These are phyloP conservation scores for Cyberlindnera bimundalis DNA, from an alignment of 805 yeast genomes.

Conservation along the genomic window DNA sequence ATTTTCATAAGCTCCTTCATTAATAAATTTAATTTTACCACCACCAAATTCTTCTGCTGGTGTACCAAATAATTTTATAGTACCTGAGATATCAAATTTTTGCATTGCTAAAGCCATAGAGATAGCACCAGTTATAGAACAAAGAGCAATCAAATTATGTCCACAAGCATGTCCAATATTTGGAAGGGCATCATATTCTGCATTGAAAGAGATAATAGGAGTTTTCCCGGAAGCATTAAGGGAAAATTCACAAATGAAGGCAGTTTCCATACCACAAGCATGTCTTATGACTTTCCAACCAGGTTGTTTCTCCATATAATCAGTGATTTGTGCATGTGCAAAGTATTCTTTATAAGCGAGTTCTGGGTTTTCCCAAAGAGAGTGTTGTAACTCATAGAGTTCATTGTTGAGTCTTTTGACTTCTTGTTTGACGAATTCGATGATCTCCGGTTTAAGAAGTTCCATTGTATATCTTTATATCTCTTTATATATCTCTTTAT, in stretches of 20 bases:
- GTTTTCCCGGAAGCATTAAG: slow-evolving; percentile 3
- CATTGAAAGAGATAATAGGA: slow-evolving; percentile 10
- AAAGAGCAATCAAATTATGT: slow-evolving; percentile 10
- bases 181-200: slow-evolving; percentile 14
- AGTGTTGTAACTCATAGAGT: slow-evolving; percentile 9
- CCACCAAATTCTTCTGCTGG: slow-evolving; percentile 16
- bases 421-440: slow-evolving; percentile 2
- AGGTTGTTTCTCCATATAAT: slow-evolving; percentile 10
- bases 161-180: slow-evolving; percentile 14
- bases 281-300: slow-evolving; percentile 12
- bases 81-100: slow-evolving; percentile 12
- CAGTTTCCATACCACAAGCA: slow-evolving; percentile 13
- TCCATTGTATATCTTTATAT: not conserved
- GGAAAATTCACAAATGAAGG: slow-evolving; percentile 5
- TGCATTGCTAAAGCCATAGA: slow-evolving; percentile 8
- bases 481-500: not conserved
- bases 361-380: slow-evolving; percentile 12
- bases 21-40: slow-evolving; percentile 12
- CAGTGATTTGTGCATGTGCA: slow-evolving; percentile 8
- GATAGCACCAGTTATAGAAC: slow-evolving; percentile 10
- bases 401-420: slow-evolving; percentile 4
- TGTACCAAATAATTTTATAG: slow-evolving; percentile 12
- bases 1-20: slow-evolving; percentile 11
- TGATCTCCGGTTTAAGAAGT: slow-evolving; percentile 1
- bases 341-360: slow-evolving; percentile 7